Evolutionary conservation across 2,329 filamentous ascomycete genomes (phyloP), one percentile per base, ranked within the genome.

Genomic region (Penicillium hordei): DNA sequence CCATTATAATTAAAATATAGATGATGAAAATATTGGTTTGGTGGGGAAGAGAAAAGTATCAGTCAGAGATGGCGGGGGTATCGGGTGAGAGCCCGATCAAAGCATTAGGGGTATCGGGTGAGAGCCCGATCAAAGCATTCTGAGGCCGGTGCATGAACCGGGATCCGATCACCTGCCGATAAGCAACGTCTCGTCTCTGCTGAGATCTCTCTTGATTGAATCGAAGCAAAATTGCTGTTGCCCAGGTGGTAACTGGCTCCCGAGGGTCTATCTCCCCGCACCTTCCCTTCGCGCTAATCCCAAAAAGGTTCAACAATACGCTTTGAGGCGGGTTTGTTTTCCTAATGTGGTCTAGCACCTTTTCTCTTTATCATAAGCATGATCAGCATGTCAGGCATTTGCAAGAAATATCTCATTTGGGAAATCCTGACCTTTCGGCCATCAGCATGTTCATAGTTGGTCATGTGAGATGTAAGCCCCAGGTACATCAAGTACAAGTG

Each of bases 151-250:
- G 8, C 2, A 48, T 36, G 17, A 48, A 53, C 55, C 55, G 55
- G 21, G 15, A 53, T 21, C 49, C 55, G 55, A 48, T 57, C 55
- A 57, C 55, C 55, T 57, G 55, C 27, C 42, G 53, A 55, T 53
- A 48, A 46, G n/a, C 13, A 42, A 42, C 10, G 23, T 12, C 17
- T 40, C 9, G 23, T 19, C 8, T 36, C 13, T 31, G 19, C 6
- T 33, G 10, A 9, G 2, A 10, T 12, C 3, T 10, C n/a, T 10
- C 10, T 33, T 17, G 33, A 52, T 52, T 57, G 42, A 27, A 10
- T 44, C 25, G 52, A 42, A 33, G 21, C 5, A 7, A 19, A 15
- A 52, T 36, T 13, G 15, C 17, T 15, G 34, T 33, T 33, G 17
- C 7, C 33, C 31, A 33, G 12, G 31, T 33, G 12, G 31, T 33